Percentiles rank a stretch among this genome's conserved stretches.
phyloP scores from a whole-genome alignment of 352 stramenopile species.

The Phytophthora ramorum region DNA sequence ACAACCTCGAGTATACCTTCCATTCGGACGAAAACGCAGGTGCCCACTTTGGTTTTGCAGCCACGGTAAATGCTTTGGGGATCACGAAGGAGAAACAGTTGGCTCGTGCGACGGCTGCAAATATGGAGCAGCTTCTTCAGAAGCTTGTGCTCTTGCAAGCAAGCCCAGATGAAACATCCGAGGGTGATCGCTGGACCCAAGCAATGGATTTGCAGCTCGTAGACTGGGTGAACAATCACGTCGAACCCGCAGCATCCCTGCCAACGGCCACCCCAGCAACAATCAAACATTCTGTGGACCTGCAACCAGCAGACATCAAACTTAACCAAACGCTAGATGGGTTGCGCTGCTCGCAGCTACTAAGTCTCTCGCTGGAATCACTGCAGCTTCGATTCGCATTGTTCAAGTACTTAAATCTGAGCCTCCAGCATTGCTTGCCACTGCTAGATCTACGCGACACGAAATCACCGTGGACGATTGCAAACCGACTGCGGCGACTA shows the following conservation, averaged over 20 bases:
- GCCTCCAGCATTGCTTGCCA: conserved; percentile 68
- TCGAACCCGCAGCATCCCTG: conserved; percentile 53
- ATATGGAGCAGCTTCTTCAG: conserved; percentile 48
- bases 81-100: conserved; percentile 74
- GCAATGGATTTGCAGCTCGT: conserved; percentile 87
- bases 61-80: conserved; percentile 64
- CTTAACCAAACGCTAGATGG: conserved; percentile 76
- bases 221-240: conserved; percentile 87
- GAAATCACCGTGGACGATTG: conserved; percentile 75
- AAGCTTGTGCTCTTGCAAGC: conserved; percentile 32
- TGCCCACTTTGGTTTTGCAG: conserved; percentile 62
- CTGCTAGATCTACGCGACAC: conserved; percentile 83
- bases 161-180: background rate
- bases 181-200: conserved; percentile 50
- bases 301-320: conserved; percentile 76
- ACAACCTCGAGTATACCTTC: conserved; percentile 72
- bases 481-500: conserved; percentile 68
- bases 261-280: conserved; percentile 24
- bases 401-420: conserved; percentile 85
- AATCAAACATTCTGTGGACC: conserved; percentile 55
- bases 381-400: conserved; percentile 83
- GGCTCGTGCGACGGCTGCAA: conserved; percentile 42
- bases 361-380: conserved; percentile 59
- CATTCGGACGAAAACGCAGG: conserved; percentile 61
- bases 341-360: conserved; percentile 71